phyloP scores from a whole-genome alignment of 352 stramenopile species.

The Globisporangium cederbergense region DNA sequence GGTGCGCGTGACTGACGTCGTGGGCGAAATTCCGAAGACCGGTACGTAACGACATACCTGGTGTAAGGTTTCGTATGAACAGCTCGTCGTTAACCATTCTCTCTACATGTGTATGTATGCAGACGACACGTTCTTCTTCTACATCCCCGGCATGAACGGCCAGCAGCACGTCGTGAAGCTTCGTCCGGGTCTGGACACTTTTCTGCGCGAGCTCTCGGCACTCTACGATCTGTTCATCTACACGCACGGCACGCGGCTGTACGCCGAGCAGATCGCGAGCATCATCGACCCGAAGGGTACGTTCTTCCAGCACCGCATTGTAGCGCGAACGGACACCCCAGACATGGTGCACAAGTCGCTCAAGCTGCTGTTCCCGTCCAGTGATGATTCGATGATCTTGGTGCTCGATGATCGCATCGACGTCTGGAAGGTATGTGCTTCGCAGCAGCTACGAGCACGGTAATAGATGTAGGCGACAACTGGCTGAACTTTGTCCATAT shows the following conservation, averaged over 20 bases:
- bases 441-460: not conserved
- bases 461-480: not conserved
- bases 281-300: slow-evolving; percentile 86
- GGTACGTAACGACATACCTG: slow-evolving; percentile 24
- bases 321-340: slow-evolving; percentile 82
- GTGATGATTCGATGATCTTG: slow-evolving; percentile 86
- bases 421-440: slow-evolving; percentile 62
- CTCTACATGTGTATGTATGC: not conserved
- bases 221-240: slow-evolving; percentile 95
- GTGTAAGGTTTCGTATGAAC: not conserved
- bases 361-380: slow-evolving; percentile 83
- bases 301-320: slow-evolving; percentile 86
- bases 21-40: slow-evolving; percentile 49
- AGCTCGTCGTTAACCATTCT: too few species aligned
- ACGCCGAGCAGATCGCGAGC: slow-evolving; percentile 92
- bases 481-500: not conserved
- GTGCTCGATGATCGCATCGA: slow-evolving; percentile 84
- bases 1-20: slow-evolving; percentile 69
- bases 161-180: slow-evolving; percentile 93
- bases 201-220: slow-evolving; percentile 78
- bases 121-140: slow-evolving; percentile 83
- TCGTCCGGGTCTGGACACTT: slow-evolving; percentile 86
- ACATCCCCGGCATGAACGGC: slow-evolving; percentile 54
- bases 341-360: slow-evolving; percentile 87
- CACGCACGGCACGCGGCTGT: slow-evolving; percentile 92